Evolutionary conservation across 129 eudicot genomes (phyloP).

Genomic region (Erigeron canadensis): DNA sequence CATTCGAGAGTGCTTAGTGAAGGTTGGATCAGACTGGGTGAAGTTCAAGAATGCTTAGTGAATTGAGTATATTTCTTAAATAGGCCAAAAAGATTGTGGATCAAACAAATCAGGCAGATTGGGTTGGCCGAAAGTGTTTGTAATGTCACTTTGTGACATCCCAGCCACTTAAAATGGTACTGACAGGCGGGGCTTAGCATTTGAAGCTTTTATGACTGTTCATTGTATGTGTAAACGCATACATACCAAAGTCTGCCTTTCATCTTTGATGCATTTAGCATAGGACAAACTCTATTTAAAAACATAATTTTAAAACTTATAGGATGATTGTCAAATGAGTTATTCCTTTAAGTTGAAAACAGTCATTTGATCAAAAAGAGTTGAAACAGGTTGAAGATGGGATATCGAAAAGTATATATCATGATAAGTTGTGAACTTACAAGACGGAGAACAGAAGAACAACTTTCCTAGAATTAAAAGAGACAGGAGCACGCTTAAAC

Average conservation of each 20-base stretch:
- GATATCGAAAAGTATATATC: neutral
- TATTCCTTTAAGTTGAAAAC: neutral
- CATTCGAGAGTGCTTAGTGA: too few relatives aligned
- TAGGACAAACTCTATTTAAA: neutral
- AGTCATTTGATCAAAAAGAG: neutral
- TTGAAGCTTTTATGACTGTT: too few relatives aligned
- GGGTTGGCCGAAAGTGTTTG: neutral
- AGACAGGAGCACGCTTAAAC: slow-evolving; percentile 64
- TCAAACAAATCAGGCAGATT: neutral
- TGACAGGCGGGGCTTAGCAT: too few relatives aligned
- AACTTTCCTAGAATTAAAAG: slow-evolving; percentile 78
- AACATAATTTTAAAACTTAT: neutral
- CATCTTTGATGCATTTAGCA: neutral
- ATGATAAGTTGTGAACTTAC: slow-evolving; percentile 51
- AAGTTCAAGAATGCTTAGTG: neutral
- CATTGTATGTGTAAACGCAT: too few relatives aligned
- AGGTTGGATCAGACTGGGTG: neutral
- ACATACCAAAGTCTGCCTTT: too few relatives aligned
- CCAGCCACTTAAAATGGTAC: too few relatives aligned
- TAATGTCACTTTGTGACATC: neutral
- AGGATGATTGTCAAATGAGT: neutral
- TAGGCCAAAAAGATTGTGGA: neutral
- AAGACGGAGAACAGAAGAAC: slow-evolving; percentile 80
- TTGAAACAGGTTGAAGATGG: neutral
- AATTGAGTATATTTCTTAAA: neutral